Conservation (phyloP, 768 basidiomycete species). For the Russula compacta region DNA sequence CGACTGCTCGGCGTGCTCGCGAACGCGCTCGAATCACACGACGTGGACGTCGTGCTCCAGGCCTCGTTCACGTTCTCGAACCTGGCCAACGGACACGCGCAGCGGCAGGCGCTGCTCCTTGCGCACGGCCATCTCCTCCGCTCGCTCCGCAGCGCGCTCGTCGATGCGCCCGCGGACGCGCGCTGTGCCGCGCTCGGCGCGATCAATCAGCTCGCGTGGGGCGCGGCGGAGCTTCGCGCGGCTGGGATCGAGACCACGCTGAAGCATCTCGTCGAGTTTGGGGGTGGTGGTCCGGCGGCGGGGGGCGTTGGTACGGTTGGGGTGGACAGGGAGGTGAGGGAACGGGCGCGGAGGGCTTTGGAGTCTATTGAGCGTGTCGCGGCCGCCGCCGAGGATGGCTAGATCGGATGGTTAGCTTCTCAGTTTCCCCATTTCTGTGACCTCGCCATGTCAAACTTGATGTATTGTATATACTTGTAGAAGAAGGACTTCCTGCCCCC, state of each 20-base stretch:
- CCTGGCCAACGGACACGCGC: conserved; percentile 48
- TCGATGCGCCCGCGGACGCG: conserved; percentile 47
- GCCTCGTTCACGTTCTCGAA: conserved; percentile 60
- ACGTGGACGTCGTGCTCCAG: conserved; percentile 48
- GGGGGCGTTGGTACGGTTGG: conserved; percentile 24
- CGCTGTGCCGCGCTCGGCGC: conserved; percentile 53
- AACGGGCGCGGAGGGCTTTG: conserved; percentile 46
- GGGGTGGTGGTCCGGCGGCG: conserved; percentile 26
- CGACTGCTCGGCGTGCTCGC: conserved; percentile 40
- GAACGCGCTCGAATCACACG: conserved; percentile 39
- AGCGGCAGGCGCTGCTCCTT: conserved; percentile 46
- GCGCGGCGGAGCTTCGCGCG: conserved; percentile 34
- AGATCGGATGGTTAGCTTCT: background rate
- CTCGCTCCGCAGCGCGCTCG: conserved; percentile 49
- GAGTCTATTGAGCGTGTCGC: conserved; percentile 33
- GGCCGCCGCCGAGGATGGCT: background rate
- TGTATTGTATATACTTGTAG: too few relatives aligned
- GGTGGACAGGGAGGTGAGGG: conserved; percentile 43
- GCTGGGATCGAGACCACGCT: conserved; percentile 39
- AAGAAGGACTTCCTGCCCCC: too few relatives aligned
- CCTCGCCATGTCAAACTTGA: too few relatives aligned
- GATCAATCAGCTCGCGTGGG: conserved; percentile 46
- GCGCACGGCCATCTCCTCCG: conserved; percentile 41
- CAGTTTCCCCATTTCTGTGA: background rate
- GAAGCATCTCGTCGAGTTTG: conserved; percentile 35